Conservation (phyloP, 2,329 filamentous ascomycete genomes). For the Purpureocillium takamizusanense region DNA sequence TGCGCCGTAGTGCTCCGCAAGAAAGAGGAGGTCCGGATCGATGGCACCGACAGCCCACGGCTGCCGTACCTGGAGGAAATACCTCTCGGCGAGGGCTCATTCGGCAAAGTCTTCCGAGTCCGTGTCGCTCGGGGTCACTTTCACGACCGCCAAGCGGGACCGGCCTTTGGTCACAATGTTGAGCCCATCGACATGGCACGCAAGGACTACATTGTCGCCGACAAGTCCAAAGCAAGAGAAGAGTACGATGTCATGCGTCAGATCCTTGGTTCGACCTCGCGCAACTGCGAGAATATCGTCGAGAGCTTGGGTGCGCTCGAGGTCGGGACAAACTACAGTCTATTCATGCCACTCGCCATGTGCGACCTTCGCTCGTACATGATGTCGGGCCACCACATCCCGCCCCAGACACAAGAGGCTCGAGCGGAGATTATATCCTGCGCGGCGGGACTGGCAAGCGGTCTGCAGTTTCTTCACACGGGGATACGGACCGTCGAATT, state of each 20-base stretch:
- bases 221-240: slow-evolving; percentile 11
- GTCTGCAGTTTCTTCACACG: slow-evolving; percentile 27
- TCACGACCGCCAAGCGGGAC: slow-evolving; percentile 6
- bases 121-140: slow-evolving; percentile 25
- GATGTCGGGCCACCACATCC: slow-evolving; percentile 11
- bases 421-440: slow-evolving; percentile 17
- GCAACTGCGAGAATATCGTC: slow-evolving; percentile 23
- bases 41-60: slow-evolving; percentile 10
- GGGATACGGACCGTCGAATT: slow-evolving; percentile 16
- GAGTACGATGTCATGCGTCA: slow-evolving; percentile 24
- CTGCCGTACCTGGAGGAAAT: slow-evolving; percentile 24
- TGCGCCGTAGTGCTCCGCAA: slow-evolving; percentile 11
- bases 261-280: slow-evolving; percentile 19
- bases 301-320: slow-evolving; percentile 25
- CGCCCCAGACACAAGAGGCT: slow-evolving; percentile 9
- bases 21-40: slow-evolving; percentile 13
- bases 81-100: slow-evolving; percentile 19
- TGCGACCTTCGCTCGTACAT: slow-evolving; percentile 28
- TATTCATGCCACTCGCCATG: slow-evolving; percentile 29
- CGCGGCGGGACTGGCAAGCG: slow-evolving; percentile 22
- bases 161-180: slow-evolving; percentile 8
- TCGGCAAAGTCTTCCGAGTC: slow-evolving; percentile 19
- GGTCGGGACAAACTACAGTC: slow-evolving; percentile 22
- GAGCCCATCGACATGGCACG: slow-evolving; percentile 19
- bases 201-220: slow-evolving; percentile 24